These are phyloP conservation scores for Rhizopogon roseolus DNA, from an alignment of 768 basidiomycete genomes.

Conservation along the genomic window DNA sequence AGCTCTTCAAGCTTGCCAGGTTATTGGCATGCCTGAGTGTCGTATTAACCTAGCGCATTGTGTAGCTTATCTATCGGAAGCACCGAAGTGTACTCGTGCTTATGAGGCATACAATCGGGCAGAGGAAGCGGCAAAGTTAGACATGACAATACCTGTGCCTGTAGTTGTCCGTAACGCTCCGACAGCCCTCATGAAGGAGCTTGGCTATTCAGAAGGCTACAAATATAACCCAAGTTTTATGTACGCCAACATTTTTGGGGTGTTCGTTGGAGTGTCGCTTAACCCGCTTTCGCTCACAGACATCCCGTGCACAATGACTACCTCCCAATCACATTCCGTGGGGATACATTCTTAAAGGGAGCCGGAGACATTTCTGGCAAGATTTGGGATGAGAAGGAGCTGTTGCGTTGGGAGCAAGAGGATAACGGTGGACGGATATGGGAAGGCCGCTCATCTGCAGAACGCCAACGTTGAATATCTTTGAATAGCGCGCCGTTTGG, in stretches of 20 bases:
- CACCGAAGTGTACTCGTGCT: constrained; percentile 74
- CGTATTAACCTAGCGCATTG: constrained; percentile 75
- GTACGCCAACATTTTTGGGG: constrained; percentile 27
- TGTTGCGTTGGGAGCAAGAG: constrained; percentile 51
- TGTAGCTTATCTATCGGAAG: constrained; percentile 75
- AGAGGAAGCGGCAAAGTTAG: constrained; percentile 53
- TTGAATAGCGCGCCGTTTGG: not conserved
- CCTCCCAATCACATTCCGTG: constrained; percentile 45
- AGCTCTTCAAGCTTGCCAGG: constrained; percentile 59
- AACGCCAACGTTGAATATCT: not conserved
- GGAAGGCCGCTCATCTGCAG: constrained; percentile 32
- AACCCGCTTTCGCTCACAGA: constrained; percentile 21
- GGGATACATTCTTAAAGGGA: constrained; percentile 38
- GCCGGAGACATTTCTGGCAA: constrained; percentile 42
- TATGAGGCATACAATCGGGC: constrained; percentile 76
- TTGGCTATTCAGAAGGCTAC: constrained; percentile 65
- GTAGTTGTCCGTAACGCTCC: constrained; percentile 75
- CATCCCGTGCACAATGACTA: constrained; percentile 67
- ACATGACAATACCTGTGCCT: constrained; percentile 58
- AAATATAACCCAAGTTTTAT: constrained; percentile 56
- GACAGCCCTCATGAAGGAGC: constrained; percentile 61
- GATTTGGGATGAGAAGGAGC: constrained; percentile 55
- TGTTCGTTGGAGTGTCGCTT: not conserved
- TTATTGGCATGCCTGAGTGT: constrained; percentile 79
- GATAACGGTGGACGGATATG: constrained; percentile 44